A percentile compares a stretch with the other conserved stretches of the same genome.
These are phyloP conservation scores for Anthoceros angustus DNA, from an alignment of 225 moss, liverwort and hornwort genomes.

Conservation along the genomic window DNA sequence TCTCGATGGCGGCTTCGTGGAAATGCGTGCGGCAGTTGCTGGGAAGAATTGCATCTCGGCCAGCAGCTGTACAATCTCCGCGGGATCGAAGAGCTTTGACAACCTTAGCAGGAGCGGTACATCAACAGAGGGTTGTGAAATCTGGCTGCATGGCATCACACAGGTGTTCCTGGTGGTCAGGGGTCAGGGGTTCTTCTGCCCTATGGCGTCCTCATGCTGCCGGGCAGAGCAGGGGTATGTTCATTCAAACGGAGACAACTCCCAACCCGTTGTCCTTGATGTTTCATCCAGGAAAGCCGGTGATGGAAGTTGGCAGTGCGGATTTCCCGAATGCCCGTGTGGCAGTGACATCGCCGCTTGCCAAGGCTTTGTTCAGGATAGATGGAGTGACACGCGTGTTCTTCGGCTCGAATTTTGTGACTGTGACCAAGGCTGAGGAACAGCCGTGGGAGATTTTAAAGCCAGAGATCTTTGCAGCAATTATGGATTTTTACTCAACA, in stretches of 20 bases:
- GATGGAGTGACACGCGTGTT: conserved; percentile 79
- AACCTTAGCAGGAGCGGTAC: background rate
- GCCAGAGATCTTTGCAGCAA: conserved; percentile 78
- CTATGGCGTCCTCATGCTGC: background rate
- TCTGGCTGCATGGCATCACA: background rate
- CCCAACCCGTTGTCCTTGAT: conserved; percentile 92
- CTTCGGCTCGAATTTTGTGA: conserved; percentile 79
- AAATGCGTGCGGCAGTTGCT: background rate
- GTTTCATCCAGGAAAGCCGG: conserved; percentile 79
- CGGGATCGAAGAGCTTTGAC: background rate
- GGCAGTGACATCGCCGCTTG: conserved; percentile 82
- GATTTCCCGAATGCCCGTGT: conserved; percentile 85
- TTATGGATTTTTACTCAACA: conserved; percentile 89
- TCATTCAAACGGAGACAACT: conserved; percentile 82
- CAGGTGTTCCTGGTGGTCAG: background rate
- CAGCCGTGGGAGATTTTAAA: conserved; percentile 68
- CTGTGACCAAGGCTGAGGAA: conserved; percentile 77
- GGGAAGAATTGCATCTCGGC: background rate
- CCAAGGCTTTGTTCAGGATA: conserved; percentile 63
- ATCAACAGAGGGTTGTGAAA: background rate
- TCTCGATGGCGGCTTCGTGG: background rate
- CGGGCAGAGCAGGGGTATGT: conserved; percentile 62
- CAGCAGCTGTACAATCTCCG: background rate
- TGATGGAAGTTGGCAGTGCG: conserved; percentile 94
- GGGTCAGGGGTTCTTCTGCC: background rate